Evolutionary conservation across 306 rosid genomes (phyloP).

Genomic region (Acacia crassicarpa): DNA sequence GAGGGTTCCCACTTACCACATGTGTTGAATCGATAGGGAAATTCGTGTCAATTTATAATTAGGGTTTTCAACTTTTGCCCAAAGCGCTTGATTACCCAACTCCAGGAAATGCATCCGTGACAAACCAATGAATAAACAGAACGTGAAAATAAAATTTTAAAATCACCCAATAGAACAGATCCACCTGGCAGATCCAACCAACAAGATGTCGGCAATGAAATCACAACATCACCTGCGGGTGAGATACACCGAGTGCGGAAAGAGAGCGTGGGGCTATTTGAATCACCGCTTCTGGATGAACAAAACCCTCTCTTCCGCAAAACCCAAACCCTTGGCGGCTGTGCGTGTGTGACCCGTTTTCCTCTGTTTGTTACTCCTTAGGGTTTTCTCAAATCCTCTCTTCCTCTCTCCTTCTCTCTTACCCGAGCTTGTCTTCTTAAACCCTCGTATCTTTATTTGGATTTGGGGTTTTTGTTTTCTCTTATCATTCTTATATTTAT

Average conservation of each 20-base stretch:
- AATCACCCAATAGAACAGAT: accelerated
- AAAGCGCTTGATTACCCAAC: not conserved
- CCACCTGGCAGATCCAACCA: constrained; percentile 42
- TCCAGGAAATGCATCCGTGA: not conserved
- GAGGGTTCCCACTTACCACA: constrained; percentile 4
- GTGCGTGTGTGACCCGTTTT: constrained; percentile 63
- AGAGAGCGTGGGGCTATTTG: constrained; percentile 90
- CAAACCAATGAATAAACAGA: constrained; percentile 35
- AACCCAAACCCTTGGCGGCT: constrained; percentile 99
- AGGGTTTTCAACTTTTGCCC: constrained; percentile 65
- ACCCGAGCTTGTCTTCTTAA: not conserved
- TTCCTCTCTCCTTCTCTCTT: not conserved
- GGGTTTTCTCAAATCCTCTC: constrained; percentile 49
- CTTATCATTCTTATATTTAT: not conserved
- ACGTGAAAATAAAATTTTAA: not conserved
- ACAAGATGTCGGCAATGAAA: not conserved
- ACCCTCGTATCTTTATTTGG: constrained; percentile 1
- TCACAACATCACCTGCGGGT: constrained; percentile 61
- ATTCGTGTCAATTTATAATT: constrained; percentile 55
- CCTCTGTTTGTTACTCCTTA: constrained; percentile 17
- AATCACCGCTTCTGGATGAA: constrained; percentile 82
- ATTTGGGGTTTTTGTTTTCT: constrained; percentile 13
- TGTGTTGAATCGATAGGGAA: constrained; percentile 44
- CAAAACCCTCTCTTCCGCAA: constrained; percentile 86
- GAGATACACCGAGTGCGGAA: not conserved